A percentile compares a stretch with the other conserved stretches of the same genome.
These are phyloP conservation scores for Hyaloscypha hepaticicola DNA, from an alignment of 495 filamentous ascomycete genomes.

Conservation along the genomic window DNA sequence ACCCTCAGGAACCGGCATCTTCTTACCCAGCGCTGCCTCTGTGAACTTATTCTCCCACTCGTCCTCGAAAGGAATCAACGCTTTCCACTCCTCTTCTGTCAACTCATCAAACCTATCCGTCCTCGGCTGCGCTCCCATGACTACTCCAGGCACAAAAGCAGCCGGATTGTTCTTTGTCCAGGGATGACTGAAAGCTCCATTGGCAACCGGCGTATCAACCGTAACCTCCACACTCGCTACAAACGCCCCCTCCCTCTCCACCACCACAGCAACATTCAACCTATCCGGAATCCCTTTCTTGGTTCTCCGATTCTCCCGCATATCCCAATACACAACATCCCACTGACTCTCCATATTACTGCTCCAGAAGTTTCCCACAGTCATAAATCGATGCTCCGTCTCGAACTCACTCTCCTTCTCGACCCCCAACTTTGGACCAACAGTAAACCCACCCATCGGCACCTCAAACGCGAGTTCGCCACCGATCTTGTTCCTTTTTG, in stretches of 20 bases:
- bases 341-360: background rate
- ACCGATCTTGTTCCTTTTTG: slow-evolving; percentile 1
- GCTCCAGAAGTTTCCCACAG: slow-evolving; percentile 2
- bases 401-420: slow-evolving; percentile 7
- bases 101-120: slow-evolving; percentile 9
- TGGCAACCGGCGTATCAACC: slow-evolving; percentile 7
- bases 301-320: slow-evolving; percentile 8
- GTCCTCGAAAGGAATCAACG: slow-evolving; percentile 6
- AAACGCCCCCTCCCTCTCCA: no score
- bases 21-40: background rate
- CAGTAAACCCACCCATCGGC: background rate
- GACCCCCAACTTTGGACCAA: background rate
- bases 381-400: slow-evolving; percentile 4
- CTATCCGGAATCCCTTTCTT: no score
- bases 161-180: slow-evolving; percentile 7
- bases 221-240: background rate
- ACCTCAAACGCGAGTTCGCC: slow-evolving; percentile 3
- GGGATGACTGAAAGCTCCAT: background rate
- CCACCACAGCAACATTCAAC: no score
- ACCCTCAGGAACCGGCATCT: background rate
- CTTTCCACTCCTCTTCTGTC: slow-evolving; percentile 6
- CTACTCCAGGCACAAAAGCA: background rate
- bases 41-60: slow-evolving; percentile 13
- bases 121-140: background rate
- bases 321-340: slow-evolving; percentile 14